Percentiles rank a stretch among this genome's conserved stretches.
Evolutionary conservation across 2,329 filamentous ascomycete species (phyloP).

Genomic region (Diaporthe capsici): DNA sequence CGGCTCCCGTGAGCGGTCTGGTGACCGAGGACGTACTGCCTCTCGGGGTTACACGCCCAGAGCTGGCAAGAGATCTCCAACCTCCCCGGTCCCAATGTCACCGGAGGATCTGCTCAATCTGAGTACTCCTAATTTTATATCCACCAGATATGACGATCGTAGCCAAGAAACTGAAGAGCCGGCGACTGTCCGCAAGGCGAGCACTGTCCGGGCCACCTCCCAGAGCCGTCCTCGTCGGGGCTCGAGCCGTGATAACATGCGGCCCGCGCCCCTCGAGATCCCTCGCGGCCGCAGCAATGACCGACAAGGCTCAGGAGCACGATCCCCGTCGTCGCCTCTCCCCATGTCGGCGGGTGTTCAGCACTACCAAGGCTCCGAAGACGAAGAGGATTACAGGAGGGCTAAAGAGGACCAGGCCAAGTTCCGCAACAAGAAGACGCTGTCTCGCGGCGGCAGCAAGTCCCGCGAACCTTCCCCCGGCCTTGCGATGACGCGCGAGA

Average conservation of each 20-base stretch:
- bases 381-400: slow-evolving; percentile 72
- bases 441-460: slow-evolving; percentile 39
- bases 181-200: slow-evolving; percentile 60
- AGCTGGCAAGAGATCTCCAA: slow-evolving; percentile 87
- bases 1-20: slow-evolving; percentile 72
- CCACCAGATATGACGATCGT: slow-evolving; percentile 46
- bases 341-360: slow-evolving; percentile 75
- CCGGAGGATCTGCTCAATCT: slow-evolving; percentile 84
- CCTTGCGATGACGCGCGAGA: slow-evolving; percentile 45
- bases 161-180: slow-evolving; percentile 55
- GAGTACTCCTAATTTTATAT: slow-evolving; percentile 60
- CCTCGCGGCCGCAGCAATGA: slow-evolving; percentile 74
- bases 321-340: slow-evolving; percentile 85
- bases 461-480: slow-evolving; percentile 46
- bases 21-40: slow-evolving; percentile 77
- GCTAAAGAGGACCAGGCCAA: slow-evolving; percentile 68
- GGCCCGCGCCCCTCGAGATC: slow-evolving; percentile 60
- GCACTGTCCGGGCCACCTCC: slow-evolving; percentile 51
- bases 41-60: slow-evolving; percentile 75
- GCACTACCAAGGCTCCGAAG: slow-evolving; percentile 71
- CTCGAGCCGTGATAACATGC: slow-evolving; percentile 64
- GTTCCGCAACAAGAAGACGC: slow-evolving; percentile 68
- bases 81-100: slow-evolving; percentile 94
- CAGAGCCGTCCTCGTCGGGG: slow-evolving; percentile 54
- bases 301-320: slow-evolving; percentile 69